These are phyloP conservation scores for Panaeolus papilionaceus DNA, from an alignment of 768 basidiomycete species.

Conservation along the genomic window DNA sequence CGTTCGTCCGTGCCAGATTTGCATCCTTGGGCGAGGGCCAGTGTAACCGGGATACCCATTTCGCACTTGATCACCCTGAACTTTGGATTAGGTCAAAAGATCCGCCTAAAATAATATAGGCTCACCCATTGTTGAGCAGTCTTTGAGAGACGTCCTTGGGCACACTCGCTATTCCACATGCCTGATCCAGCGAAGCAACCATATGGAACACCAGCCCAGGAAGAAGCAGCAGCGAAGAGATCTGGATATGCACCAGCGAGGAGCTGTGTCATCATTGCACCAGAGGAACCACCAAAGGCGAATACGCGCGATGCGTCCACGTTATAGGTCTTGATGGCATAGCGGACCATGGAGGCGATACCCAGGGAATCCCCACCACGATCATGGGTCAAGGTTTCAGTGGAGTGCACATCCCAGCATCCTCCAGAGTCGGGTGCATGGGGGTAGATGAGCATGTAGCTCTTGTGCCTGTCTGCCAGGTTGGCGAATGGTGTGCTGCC, in stretches of 20 bases:
- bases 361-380: slow-evolving; percentile 60
- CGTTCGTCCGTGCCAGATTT: slow-evolving; percentile 62
- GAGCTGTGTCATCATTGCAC: slow-evolving; percentile 70
- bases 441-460: slow-evolving; percentile 61
- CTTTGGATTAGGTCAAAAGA: slow-evolving; percentile 34
- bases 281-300: slow-evolving; percentile 57
- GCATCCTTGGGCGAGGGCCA: slow-evolving; percentile 55
- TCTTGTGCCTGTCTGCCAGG: slow-evolving; percentile 51
- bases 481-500: slow-evolving; percentile 50
- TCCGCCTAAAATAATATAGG: slow-evolving; percentile 25
- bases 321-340: slow-evolving; percentile 51
- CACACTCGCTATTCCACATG: slow-evolving; percentile 54
- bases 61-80: slow-evolving; percentile 51
- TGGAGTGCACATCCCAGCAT: slow-evolving; percentile 61
- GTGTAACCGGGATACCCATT: slow-evolving; percentile 58
- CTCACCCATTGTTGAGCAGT: slow-evolving; percentile 58
- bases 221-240: slow-evolving; percentile 54
- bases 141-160: slow-evolving; percentile 47
- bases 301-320: slow-evolving; percentile 54
- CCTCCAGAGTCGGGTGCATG: slow-evolving; percentile 46
- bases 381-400: slow-evolving; percentile 58
- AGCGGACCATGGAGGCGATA: slow-evolving; percentile 52
- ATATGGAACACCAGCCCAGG: slow-evolving; percentile 58
- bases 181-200: slow-evolving; percentile 57
- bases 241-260: slow-evolving; percentile 61